These are phyloP conservation scores for Fusarium sp. DNA, from an alignment of 2,329 filamentous ascomycete genomes.

Conservation along the genomic window DNA sequence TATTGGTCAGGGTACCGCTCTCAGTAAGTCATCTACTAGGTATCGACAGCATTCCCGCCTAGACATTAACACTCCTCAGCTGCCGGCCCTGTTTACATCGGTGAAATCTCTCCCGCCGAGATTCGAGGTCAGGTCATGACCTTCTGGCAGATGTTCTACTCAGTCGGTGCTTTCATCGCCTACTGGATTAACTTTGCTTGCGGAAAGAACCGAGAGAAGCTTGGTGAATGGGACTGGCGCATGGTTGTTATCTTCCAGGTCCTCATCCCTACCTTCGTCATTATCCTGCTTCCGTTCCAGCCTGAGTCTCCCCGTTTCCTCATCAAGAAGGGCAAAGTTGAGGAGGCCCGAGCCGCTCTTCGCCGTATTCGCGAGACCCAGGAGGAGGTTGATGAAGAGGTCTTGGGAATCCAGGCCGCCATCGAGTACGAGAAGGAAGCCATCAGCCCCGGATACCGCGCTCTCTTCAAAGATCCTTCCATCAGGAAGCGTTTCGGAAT, in stretches of 20 bases:
- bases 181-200: slow-evolving; percentile 72
- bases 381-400: slow-evolving; percentile 74
- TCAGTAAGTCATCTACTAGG: slow-evolving; percentile 52
- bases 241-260: slow-evolving; percentile 80
- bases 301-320: slow-evolving; percentile 77
- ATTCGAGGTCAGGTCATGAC: slow-evolving; percentile 75
- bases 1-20: slow-evolving; percentile 74
- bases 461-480: slow-evolving; percentile 76
- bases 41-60: background rate
- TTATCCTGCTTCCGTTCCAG: slow-evolving; percentile 71
- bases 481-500: slow-evolving; percentile 74
- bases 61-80: slow-evolving; percentile 52
- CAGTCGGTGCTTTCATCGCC: slow-evolving; percentile 66
- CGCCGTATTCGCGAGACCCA: slow-evolving; percentile 71
- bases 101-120: slow-evolving; percentile 71
- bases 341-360: slow-evolving; percentile 69
- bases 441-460: slow-evolving; percentile 70
- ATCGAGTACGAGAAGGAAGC: slow-evolving; percentile 78
- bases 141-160: slow-evolving; percentile 75
- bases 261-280: slow-evolving; percentile 72
- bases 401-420: slow-evolving; percentile 72
- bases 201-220: slow-evolving; percentile 61
- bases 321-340: slow-evolving; percentile 69
- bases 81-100: slow-evolving; percentile 76
- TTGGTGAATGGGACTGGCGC: slow-evolving; percentile 80